Evolutionary conservation across 345 rosid genomes (phyloP), one percentile per base, ranked within the genome.

Genomic region (Salix dunnii): DNA sequence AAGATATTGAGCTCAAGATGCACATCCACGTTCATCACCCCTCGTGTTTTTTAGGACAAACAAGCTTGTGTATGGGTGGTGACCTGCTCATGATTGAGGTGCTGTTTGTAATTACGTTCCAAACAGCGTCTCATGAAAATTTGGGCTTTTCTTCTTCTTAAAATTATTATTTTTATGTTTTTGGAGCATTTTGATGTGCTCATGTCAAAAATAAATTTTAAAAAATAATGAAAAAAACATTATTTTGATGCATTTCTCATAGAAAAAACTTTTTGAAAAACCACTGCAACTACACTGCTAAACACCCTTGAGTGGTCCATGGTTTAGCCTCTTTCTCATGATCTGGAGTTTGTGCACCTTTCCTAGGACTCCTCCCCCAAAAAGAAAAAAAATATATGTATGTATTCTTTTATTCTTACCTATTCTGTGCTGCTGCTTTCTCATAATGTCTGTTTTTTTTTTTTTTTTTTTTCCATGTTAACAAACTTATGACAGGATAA

Each of bases 401-500:
- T 51, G n/a, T 51, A 20, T 20, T 18, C 23, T 28, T 53, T 55
- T 72, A 42, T 55, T 36, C 35, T 58, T 71, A 33, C 27, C 46
- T 20, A 12, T 35, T 65, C 17, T 55, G 7, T 36, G 31, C 25
- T 14, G 28, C 27, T 60, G 8, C 40, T 17, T 76, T 43, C 67
- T 27, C 2, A 0, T 75, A 6, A 18, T 25, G 25, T 35, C 18
- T 58, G 60, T 31, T n/a, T 40, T 38, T 53, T 40, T 76, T 66
- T 61, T 58, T 43, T 31, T n/a, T 40, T 38, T 53, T 40, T 76
- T 66, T 61, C 71, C 31, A 30, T 48, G n/a, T 3, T 51, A 66
- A 74, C 60, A 60, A 49, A 35, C 83, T 81, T 67, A 76, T 55
- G 51, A 16, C 40, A 36, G 70, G 10, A 55, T 31, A 68, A 35